Conservation (phyloP, 2,329 filamentous ascomycete genomes). For the Neospermospora avenae region DNA sequence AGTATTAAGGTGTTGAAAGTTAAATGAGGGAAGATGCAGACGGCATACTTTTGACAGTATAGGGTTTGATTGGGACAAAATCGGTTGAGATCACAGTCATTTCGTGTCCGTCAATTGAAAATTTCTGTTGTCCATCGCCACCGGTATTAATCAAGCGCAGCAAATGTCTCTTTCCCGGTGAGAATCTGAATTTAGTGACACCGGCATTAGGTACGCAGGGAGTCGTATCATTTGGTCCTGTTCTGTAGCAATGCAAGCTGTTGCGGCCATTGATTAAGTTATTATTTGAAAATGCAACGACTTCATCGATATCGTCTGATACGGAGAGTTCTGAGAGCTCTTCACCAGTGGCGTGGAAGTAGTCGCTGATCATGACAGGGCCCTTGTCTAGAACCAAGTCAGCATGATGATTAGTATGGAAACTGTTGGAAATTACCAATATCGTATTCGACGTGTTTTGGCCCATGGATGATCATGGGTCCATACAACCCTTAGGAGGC, state of each 20-base stretch:
- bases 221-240: conserved; percentile 22
- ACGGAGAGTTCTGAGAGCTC: too few species aligned
- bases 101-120: conserved; percentile 48
- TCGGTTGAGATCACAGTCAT: conserved; percentile 65
- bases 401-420: background rate
- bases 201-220: conserved; percentile 27
- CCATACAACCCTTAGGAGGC: conserved; percentile 49
- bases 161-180: conserved; percentile 42
- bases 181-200: conserved; percentile 38
- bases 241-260: conserved; percentile 29
- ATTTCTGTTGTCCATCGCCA: conserved; percentile 45
- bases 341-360: conserved; percentile 33
- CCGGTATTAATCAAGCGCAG: conserved; percentile 48
- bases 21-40: conserved; percentile 24
- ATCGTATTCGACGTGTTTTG: conserved; percentile 56
- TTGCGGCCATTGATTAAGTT: conserved; percentile 37
- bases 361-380: conserved; percentile 41
- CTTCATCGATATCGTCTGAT: too few species aligned
- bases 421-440: conserved; percentile 29
- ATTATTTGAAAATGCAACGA: conserved; percentile 30
- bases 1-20: conserved; percentile 59
- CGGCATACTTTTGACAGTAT: background rate
- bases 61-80: conserved; percentile 49
- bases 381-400: conserved; percentile 48
- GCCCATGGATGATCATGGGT: conserved; percentile 59